These are phyloP conservation scores for Aspergillus asperescens DNA, from an alignment of 495 filamentous ascomycete genomes.

Conservation along the genomic window DNA sequence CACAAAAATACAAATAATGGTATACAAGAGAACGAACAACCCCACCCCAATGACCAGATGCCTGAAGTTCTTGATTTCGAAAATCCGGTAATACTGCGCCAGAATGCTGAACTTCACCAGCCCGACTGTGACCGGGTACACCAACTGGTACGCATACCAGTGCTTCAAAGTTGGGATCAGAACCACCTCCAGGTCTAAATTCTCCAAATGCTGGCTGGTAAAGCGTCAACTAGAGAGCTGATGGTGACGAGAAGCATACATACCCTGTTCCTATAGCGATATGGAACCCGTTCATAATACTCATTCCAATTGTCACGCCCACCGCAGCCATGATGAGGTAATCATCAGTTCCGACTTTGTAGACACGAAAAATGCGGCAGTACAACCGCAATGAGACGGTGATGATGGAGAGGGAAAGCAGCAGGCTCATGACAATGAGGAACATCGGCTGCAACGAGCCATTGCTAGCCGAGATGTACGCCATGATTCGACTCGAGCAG, in stretches of 20 bases:
- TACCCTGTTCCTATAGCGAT: constrained; percentile 16
- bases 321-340: constrained; percentile 13
- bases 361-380: constrained; percentile 4
- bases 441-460: constrained; percentile 18
- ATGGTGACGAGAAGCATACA: neutral
- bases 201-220: constrained; percentile 6
- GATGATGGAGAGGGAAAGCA: constrained; percentile 9
- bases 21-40: constrained; percentile 15
- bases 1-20: constrained; percentile 15
- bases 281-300: constrained; percentile 17
- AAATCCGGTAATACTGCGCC: constrained; percentile 19
- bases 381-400: constrained; percentile 12
- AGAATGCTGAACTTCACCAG: constrained; percentile 15
- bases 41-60: constrained; percentile 1
- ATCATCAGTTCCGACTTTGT: constrained; percentile 14
- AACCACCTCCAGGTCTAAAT: constrained; percentile 6
- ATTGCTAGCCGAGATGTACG: constrained; percentile 16
- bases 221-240: neutral
- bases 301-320: constrained; percentile 15
- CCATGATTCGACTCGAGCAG: constrained; percentile 9
- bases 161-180: constrained; percentile 18
- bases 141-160: constrained; percentile 19
- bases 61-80: constrained; percentile 10
- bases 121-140: constrained; percentile 18
- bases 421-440: constrained; percentile 9